Conservation (phyloP, 2,329 filamentous ascomycete genomes). For the Aureobasidium lini region DNA sequence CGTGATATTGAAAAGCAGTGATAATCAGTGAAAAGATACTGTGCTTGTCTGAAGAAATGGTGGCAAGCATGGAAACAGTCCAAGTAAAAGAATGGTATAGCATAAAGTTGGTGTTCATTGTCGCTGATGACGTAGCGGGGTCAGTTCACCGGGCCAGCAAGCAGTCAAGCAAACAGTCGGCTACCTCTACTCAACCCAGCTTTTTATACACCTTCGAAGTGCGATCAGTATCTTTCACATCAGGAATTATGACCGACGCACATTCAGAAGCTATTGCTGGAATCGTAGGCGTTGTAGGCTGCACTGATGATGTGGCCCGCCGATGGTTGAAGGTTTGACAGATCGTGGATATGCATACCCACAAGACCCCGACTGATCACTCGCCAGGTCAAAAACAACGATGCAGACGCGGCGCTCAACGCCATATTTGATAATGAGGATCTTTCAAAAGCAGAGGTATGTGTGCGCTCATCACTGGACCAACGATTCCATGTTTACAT, state of each 20-base stretch:
- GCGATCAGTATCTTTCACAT: neutral
- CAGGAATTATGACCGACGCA: slow-evolving; percentile 18
- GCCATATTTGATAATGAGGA: slow-evolving; percentile 27
- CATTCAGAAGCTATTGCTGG: slow-evolving; percentile 19
- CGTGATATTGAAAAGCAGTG: neutral
- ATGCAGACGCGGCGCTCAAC: slow-evolving; percentile 22
- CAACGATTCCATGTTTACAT: no score
- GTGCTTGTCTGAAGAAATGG: neutral
- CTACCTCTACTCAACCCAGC: neutral
- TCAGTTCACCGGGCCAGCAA: slow-evolving; percentile 10
- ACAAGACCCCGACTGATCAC: neutral
- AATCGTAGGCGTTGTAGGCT: slow-evolving; percentile 20
- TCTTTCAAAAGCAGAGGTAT: slow-evolving; percentile 21
- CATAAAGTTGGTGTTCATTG: neutral
- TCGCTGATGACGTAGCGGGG: slow-evolving; percentile 3
- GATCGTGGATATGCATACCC: neutral
- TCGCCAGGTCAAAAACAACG: slow-evolving; percentile 25
- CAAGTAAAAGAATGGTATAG: neutral
- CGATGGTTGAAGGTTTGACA: slow-evolving; percentile 25
- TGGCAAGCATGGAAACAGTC: neutral
- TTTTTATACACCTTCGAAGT: neutral
- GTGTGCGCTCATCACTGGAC: neutral
- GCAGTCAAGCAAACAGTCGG: slow-evolving; percentile 9
- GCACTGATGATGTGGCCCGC: slow-evolving; percentile 19
- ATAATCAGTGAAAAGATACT: neutral